phyloP scores from a whole-genome alignment of 495 filamentous ascomycete species.

The Penicillium turbatum region DNA sequence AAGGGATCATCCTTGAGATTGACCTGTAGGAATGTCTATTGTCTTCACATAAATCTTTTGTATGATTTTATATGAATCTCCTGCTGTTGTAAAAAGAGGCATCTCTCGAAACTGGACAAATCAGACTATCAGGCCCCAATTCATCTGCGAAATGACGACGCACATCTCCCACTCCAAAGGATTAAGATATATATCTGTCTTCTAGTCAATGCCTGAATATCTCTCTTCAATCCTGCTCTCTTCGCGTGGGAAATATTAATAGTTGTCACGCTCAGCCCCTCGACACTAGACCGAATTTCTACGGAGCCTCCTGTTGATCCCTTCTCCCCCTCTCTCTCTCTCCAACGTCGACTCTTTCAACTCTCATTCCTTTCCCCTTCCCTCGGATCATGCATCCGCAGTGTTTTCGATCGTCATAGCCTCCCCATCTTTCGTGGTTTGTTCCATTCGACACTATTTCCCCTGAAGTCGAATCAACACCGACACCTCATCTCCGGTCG shows the following conservation, averaged over 20 bases:
- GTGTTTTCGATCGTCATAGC: conserved; percentile 36
- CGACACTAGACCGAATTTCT: conserved; percentile 24
- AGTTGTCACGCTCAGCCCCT: conserved; percentile 17
- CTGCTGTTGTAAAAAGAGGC: background rate
- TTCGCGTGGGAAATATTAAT: conserved; percentile 6
- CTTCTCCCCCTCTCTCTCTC: conserved; percentile 9
- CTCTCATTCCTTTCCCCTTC: conserved; percentile 20
- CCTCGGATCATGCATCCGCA: conserved; percentile 36
- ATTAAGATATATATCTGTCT: background rate
- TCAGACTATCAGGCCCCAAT: background rate
- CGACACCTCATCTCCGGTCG: conserved; percentile 3
- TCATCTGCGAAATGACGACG: conserved; percentile 6
- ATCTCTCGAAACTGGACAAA: conserved; percentile 3
- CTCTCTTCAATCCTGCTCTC: background rate
- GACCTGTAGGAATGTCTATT: background rate
- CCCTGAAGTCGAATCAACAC: conserved; percentile 4
- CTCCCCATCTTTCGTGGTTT: conserved; percentile 12
- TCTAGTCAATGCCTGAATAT: background rate
- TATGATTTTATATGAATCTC: too few species aligned
- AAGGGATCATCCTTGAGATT: background rate
- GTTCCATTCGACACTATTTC: background rate
- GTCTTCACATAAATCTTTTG: background rate
- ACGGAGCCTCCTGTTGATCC: conserved; percentile 29
- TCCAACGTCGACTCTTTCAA: background rate
- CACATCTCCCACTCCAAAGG: background rate